Conservation (phyloP, 2,329 filamentous ascomycete species). For the Onygenales sp. region DNA sequence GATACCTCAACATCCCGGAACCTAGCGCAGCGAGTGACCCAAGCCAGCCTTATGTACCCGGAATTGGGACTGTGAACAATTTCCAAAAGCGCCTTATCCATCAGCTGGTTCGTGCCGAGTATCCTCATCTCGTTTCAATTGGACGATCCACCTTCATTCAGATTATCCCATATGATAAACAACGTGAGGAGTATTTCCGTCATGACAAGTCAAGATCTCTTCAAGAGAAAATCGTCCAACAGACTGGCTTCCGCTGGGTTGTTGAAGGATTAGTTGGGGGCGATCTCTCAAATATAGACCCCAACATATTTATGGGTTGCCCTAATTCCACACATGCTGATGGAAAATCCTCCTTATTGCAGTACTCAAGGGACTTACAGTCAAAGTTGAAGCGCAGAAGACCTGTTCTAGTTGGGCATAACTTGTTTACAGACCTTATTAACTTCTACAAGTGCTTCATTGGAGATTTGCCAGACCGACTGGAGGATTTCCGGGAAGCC, state of each 20-base stretch:
- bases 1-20: conserved; percentile 39
- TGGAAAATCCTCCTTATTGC: conserved; percentile 12
- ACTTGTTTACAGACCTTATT: conserved; percentile 54
- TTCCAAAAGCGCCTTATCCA: conserved; percentile 59
- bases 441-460: conserved; percentile 53
- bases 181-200: conserved; percentile 23
- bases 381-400: conserved; percentile 35
- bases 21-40: conserved; percentile 17
- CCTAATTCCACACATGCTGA: conserved; percentile 9
- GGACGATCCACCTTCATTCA: conserved; percentile 30
- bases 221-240: conserved; percentile 21
- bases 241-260: conserved; percentile 39
- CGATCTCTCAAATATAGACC: conserved; percentile 27
- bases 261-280: conserved; percentile 36
- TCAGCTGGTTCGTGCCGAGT: conserved; percentile 57
- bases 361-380: conserved; percentile 25
- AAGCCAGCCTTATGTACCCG: neutral
- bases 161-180: conserved; percentile 27
- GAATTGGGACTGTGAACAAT: conserved; percentile 32
- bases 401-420: conserved; percentile 51
- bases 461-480: conserved; percentile 45
- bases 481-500: conserved; percentile 43
- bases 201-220: conserved; percentile 19
- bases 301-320: conserved; percentile 22
- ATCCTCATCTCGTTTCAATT: conserved; percentile 30